phyloP scores from a whole-genome alignment of 169 alveolate genomes.

The Besnoitia besnoiti region DNA sequence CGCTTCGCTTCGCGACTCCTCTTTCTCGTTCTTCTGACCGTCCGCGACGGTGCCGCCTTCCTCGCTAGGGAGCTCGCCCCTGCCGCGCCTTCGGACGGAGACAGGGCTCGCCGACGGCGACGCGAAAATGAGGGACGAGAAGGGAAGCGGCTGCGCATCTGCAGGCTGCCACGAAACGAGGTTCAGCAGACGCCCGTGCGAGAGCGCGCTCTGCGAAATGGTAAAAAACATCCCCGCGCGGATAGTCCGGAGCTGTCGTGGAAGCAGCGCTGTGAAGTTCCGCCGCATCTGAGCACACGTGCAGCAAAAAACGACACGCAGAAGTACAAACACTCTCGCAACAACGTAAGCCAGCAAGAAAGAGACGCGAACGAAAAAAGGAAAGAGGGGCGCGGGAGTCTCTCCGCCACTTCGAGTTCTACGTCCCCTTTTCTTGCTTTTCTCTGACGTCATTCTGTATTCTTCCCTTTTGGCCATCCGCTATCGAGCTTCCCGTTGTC shows the following conservation, averaged over 20 bases:
- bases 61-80: too few relatives aligned
- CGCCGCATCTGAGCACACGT: slow-evolving; percentile 15
- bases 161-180: slow-evolving; percentile 21
- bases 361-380: too few relatives aligned
- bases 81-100: too few relatives aligned
- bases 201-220: not conserved
- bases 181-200: slow-evolving; percentile 16
- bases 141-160: not conserved
- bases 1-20: too few relatives aligned
- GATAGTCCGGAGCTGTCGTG: slow-evolving; percentile 22
- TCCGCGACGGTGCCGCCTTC: too few relatives aligned
- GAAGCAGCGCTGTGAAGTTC: not conserved
- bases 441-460: too few relatives aligned
- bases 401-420: too few relatives aligned
- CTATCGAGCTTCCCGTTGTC: not conserved
- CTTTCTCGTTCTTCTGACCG: too few relatives aligned
- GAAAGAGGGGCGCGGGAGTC: too few relatives aligned
- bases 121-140: not conserved
- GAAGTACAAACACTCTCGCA: too few relatives aligned
- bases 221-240: slow-evolving; percentile 17
- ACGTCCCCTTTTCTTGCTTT: too few relatives aligned
- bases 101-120: not conserved
- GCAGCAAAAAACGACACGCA: not conserved
- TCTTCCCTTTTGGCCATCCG: not conserved
- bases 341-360: too few relatives aligned